A percentile compares a stretch with the other conserved stretches of the same genome.
Conservation (phyloP, 495 filamentous ascomycete genomes). For the Polyplosphaeria fusca region DNA sequence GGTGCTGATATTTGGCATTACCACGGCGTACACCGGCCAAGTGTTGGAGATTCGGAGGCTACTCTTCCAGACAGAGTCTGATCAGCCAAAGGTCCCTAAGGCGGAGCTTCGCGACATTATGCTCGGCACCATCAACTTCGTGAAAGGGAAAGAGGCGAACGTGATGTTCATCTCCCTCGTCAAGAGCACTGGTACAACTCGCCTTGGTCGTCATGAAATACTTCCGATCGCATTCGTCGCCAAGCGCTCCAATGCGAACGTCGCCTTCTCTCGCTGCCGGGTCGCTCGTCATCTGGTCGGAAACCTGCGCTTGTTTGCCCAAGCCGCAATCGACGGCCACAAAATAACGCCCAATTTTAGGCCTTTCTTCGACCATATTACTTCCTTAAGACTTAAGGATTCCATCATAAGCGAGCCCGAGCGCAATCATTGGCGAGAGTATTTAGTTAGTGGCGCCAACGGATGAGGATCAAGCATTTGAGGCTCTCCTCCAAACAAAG, state of each 20-base stretch:
- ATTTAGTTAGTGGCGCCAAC: too few species aligned
- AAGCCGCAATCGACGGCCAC: background rate
- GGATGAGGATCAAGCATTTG: too few species aligned
- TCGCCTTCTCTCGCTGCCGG: background rate
- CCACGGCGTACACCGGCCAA: background rate
- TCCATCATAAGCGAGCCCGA: too few species aligned
- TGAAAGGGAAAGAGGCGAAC: background rate
- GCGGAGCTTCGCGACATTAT: background rate
- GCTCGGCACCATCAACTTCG: background rate
- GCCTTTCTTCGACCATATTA: background rate
- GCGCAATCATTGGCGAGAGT: too few species aligned
- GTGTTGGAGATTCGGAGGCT: background rate
- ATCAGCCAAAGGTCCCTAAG: background rate
- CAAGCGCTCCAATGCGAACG: background rate
- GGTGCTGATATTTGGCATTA: background rate
- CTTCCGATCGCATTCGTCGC: background rate
- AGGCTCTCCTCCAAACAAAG: too few species aligned
- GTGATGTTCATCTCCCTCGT: background rate
- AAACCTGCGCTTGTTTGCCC: background rate
- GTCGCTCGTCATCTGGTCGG: background rate
- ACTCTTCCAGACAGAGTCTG: background rate
- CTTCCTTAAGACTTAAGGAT: background rate
- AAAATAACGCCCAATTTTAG: background rate
- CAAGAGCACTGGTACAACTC: background rate
- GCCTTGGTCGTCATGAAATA: background rate